Evolutionary conservation across 2,329 filamentous ascomycete genomes (phyloP), one percentile per base, ranked within the genome.

Genomic region (Colletotrichum sp.): DNA sequence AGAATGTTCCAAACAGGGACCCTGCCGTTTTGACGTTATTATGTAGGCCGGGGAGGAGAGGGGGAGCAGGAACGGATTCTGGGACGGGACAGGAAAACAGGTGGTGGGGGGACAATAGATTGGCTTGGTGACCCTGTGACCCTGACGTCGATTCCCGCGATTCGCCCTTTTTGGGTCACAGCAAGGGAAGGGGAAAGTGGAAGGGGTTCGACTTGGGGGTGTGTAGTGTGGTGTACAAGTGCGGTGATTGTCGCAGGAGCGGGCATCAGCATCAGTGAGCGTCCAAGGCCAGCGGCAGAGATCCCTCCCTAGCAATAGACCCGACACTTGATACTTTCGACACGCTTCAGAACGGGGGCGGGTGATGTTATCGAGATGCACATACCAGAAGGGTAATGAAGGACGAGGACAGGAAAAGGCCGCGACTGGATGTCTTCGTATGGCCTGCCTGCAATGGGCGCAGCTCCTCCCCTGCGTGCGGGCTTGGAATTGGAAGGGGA

Each of bases 81-180:
- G 57, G 68, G 43, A 51, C 12, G 62, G 68, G 43, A 51, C 43
- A 51, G 43, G 72, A 74, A 73, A 74, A 51, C 72, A 74, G 72
- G 72, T 72, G 72, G 72, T 74, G 72, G 71, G 71, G 67, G 71
- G 57, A 73, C 72, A 72, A 66, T 64, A 72, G 72, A 67, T 67
- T 74, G 72, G 62, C 63, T 72, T 64, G 62, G 68, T 72, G 72
- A 70, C 72, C 72, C 63, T 72, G 68, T 74, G 72, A 74, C 72
- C 72, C 57, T 72, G 63, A 74, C 72, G 69, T 74, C 69, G 69
- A 74, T 72, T 67, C 63, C 72, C 69, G 69, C 72, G 72, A 74
- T 72, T 72, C 72, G 72, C 69, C 72, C 69, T 74, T 72, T 74
- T 73, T 36, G 70, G 72, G 72, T 58, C 69, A 38, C 43, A 29